Base-by-base conservation (phyloP, 2,329 filamentous ascomycete genomes). In the Pestalotiopsis sp. region DNA sequence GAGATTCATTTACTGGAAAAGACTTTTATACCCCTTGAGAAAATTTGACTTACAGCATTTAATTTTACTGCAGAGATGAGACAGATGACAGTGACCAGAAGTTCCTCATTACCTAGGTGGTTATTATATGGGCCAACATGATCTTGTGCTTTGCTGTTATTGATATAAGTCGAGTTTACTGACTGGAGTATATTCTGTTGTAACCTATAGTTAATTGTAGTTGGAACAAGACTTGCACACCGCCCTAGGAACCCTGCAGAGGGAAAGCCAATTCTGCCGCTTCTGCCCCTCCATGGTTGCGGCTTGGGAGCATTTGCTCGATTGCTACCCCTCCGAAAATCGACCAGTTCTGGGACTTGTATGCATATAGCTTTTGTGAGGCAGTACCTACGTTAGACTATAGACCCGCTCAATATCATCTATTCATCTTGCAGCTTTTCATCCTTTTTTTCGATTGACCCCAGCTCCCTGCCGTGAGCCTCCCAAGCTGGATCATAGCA, bases 261-360 rank as follows among this genome's bases (percentile, higher is more conserved):
- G 38, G 31, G 23, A 36, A 65, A 31, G 25, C 20, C 23, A 63
- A 66, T 68, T 68, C 67, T 68, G 67, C 67, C 67, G 36, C 36
- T 52, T 31, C 23, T 68, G 67, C 64, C 67, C 67, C 67, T 68
- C 67, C 63, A 68, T 68, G n/a, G 45, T 14, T 17, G 23, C 14
- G 27, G 6, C 27, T 31, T 31, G 27, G 27, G 45, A 52, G 45
- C 45, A n/a, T 52, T 52, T n/a, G 20, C 45, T 52, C 27, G 41
- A 40, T 31, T 31, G 25, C 36, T 27, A 38, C 36, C 60, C 60
- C 60, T 41, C 27, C 27, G n/a, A 41, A 62, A 62, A 23, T 59
- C 9, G 27, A 23, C 4, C 11, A 41, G 14, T 41, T 41, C 38
- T 13, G 9, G 20, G 27, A 52, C 5, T 20, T 52, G 5, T 52